Conservation (phyloP, 345 rosid genomes). For the Chamaenerion angustifolium region DNA sequence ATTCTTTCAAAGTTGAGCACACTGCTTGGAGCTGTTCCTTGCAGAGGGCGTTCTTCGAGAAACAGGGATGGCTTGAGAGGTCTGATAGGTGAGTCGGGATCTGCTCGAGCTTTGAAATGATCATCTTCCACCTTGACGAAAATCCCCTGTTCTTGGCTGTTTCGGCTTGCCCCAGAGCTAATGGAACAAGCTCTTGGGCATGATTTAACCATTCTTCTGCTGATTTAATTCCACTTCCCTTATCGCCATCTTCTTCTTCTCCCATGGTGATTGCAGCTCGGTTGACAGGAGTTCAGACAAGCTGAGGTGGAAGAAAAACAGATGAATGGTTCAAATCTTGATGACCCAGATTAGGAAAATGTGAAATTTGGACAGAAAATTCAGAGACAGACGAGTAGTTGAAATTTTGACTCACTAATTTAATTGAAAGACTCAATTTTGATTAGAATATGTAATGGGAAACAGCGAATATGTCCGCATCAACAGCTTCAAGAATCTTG, state of each 20-base stretch:
- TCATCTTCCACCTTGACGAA: conserved; percentile 79
- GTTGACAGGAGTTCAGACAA: conserved; percentile 14
- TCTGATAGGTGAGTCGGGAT: conserved; percentile 65
- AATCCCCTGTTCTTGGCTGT: conserved; percentile 39
- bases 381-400: conserved; percentile 54
- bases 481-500: conserved; percentile 43
- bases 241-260: conserved; percentile 23
- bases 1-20: conserved; percentile 30
- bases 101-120: conserved; percentile 66
- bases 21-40: conserved; percentile 81
- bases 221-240: conserved; percentile 20
- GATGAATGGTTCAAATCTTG: conserved; percentile 9
- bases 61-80: conserved; percentile 88
- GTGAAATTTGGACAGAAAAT: conserved; percentile 19
- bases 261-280: conserved; percentile 25
- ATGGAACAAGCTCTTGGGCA: conserved; percentile 61
- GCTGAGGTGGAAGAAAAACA: conserved; percentile 10
- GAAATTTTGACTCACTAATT: conserved; percentile 28
- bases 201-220: conserved; percentile 65
- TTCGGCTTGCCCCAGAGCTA: conserved; percentile 42
- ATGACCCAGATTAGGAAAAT: conserved; percentile 17
- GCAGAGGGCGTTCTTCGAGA: conserved; percentile 72
- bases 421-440: conserved; percentile 11
- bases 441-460: conserved; percentile 15
- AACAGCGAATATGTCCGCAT: conserved; percentile 22